Conservation (phyloP, 2,329 filamentous ascomycete species). For the Chalaropsis thielavioides region DNA sequence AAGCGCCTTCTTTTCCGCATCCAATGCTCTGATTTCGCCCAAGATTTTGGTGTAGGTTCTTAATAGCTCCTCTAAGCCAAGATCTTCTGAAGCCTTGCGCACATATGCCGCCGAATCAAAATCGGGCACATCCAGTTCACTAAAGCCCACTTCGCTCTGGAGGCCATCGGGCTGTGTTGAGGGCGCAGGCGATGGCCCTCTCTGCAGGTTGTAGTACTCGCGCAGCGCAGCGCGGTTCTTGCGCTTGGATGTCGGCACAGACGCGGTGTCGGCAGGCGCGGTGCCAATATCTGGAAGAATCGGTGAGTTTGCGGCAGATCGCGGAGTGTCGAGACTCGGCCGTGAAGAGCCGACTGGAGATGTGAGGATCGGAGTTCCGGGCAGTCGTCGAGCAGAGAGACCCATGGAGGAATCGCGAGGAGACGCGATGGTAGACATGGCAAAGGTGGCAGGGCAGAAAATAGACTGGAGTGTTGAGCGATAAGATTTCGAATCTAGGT, state of each 20-base stretch:
- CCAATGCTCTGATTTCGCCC: slow-evolving; percentile 72
- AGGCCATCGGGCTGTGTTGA: slow-evolving; percentile 11
- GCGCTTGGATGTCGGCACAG: slow-evolving; percentile 30
- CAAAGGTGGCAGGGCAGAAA: slow-evolving; percentile 6
- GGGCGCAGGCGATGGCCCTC: slow-evolving; percentile 21
- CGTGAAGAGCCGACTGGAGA: slow-evolving; percentile 61
- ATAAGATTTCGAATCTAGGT: neutral
- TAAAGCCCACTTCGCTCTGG: slow-evolving; percentile 44
- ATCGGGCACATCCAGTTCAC: slow-evolving; percentile 57
- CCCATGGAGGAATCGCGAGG: slow-evolving; percentile 44
- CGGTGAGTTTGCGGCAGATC: slow-evolving; percentile 45
- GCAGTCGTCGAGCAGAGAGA: slow-evolving; percentile 33
- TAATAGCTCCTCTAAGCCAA: slow-evolving; percentile 53
- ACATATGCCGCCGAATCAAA: slow-evolving; percentile 65
- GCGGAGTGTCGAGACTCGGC: slow-evolving; percentile 53
- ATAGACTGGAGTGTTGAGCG: neutral
- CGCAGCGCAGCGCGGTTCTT: slow-evolving; percentile 75
- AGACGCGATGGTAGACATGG: slow-evolving; percentile 51
- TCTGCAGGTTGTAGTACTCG: slow-evolving; percentile 76
- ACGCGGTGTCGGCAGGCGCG: slow-evolving; percentile 18
- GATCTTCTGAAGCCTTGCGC: slow-evolving; percentile 42
- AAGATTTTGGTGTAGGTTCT: slow-evolving; percentile 56
- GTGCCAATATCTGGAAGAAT: slow-evolving; percentile 21
- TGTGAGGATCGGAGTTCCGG: slow-evolving; percentile 29
- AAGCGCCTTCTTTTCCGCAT: slow-evolving; percentile 90